Conservation (phyloP, 306 rosid species). For the Vigna radiata region DNA sequence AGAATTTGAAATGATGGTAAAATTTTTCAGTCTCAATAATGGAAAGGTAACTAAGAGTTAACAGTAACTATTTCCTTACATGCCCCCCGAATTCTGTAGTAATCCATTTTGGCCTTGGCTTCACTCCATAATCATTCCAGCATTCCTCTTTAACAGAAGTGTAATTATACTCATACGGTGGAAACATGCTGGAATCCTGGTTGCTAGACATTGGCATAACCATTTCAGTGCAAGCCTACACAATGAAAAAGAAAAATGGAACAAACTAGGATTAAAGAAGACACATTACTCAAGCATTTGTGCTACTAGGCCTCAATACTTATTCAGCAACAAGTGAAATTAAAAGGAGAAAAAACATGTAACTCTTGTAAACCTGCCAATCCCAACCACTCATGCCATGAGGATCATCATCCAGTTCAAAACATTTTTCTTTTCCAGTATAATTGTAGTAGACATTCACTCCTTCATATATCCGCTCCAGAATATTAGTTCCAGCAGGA, state of each 20-base stretch:
- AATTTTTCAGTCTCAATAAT: not conserved
- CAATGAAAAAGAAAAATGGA: conserved; percentile 27
- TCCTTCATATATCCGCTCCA: conserved; percentile 78
- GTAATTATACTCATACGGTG: conserved; percentile 59
- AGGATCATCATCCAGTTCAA: conserved; percentile 75
- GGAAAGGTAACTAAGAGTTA: conserved; percentile 39
- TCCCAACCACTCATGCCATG: conserved; percentile 86
- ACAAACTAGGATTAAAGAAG: conserved; percentile 30
- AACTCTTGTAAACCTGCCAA: conserved; percentile 69
- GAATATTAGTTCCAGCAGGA: conserved; percentile 61
- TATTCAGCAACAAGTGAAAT: conserved; percentile 1
- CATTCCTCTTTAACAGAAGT: conserved; percentile 66
- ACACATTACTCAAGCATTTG: conserved; percentile 36
- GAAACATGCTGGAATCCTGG: conserved; percentile 72
- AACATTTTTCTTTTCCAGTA: conserved; percentile 70
- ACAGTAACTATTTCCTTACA: conserved; percentile 54
- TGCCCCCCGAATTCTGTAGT: conserved; percentile 83
- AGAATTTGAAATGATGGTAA: conserved; percentile 7
- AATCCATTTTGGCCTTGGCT: conserved; percentile 78
- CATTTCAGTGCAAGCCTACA: conserved; percentile 91
- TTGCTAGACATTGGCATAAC: conserved; percentile 87
- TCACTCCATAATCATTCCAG: conserved; percentile 53
- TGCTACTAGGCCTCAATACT: not conserved
- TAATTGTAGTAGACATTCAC: conserved; percentile 75
- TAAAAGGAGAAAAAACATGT: conserved; percentile 17